Conservation (phyloP, 2,329 filamentous ascomycete genomes). For the Hypoxylon sp. region DNA sequence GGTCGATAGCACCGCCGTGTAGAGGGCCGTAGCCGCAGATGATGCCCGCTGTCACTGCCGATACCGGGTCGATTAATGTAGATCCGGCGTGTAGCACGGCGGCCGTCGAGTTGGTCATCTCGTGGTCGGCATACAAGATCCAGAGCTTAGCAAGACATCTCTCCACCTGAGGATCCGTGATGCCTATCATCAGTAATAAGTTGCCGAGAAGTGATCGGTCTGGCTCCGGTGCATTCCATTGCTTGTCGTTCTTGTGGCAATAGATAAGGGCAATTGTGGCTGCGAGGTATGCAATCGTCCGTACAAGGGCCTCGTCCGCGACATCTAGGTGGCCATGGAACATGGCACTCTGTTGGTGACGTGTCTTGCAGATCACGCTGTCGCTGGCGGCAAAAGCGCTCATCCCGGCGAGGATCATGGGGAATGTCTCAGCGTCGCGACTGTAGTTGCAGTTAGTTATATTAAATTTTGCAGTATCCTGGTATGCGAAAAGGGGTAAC, state of each 20-base stretch:
- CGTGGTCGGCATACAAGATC: constrained; percentile 58
- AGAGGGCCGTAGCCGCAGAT: constrained; percentile 56
- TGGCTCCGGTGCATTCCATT: constrained; percentile 47
- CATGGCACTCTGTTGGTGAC: constrained; percentile 47
- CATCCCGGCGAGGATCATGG: constrained; percentile 50
- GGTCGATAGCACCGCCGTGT: constrained; percentile 59
- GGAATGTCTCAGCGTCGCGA: constrained; percentile 47
- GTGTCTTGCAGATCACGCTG: constrained; percentile 47
- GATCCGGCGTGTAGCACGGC: constrained; percentile 57
- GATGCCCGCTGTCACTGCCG: constrained; percentile 50
- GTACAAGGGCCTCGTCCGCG: constrained; percentile 49
- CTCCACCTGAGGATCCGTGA: constrained; percentile 48
- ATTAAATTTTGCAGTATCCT: not conserved
- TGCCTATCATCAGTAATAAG: constrained; percentile 56
- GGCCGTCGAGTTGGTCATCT: constrained; percentile 59
- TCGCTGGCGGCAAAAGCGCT: constrained; percentile 47
- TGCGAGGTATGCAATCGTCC: constrained; percentile 48
- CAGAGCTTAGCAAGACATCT: constrained; percentile 48
- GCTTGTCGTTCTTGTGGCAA: constrained; percentile 50
- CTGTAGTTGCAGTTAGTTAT: constrained; percentile 20
- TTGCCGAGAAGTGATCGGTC: constrained; percentile 52
- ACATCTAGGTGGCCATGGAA: constrained; percentile 48
- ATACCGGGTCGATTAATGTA: constrained; percentile 55
- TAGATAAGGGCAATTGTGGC: constrained; percentile 49
- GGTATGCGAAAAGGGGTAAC: constrained; percentile 10